Conservation (phyloP, 2,329 filamentous ascomycete species). For the Botrytis medusae region DNA sequence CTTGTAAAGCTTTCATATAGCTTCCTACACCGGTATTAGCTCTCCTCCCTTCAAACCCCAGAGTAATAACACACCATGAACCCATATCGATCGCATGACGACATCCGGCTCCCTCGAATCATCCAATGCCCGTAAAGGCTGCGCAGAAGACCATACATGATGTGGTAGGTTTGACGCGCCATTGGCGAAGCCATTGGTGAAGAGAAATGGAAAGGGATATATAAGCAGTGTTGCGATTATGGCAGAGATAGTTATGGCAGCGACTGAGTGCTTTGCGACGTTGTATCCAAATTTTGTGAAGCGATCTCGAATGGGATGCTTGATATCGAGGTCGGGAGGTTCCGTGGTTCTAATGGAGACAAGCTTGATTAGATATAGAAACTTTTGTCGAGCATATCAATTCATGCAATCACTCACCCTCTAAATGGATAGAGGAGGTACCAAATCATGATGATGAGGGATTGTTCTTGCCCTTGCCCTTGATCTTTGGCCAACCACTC, state of each 20-base stretch:
- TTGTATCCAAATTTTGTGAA: conserved; percentile 70
- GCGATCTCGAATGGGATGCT: conserved; percentile 63
- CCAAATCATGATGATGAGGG: conserved; percentile 61
- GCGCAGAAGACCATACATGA: conserved; percentile 78
- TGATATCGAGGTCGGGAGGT: conserved; percentile 62
- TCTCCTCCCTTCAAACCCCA: not conserved
- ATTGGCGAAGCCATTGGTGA: conserved; percentile 69
- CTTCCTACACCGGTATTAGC: conserved; percentile 43
- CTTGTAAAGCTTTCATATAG: conserved; percentile 74
- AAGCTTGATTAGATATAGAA: not conserved
- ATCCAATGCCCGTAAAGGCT: conserved; percentile 56
- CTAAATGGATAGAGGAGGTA: conserved; percentile 74
- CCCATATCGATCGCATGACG: conserved; percentile 80
- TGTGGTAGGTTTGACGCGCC: conserved; percentile 71
- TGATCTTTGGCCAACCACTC: conserved; percentile 15
- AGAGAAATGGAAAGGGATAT: conserved; percentile 75
- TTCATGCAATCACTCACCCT: conserved; percentile 55
- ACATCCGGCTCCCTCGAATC: conserved; percentile 59
- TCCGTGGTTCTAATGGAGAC: conserved; percentile 62
- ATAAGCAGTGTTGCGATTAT: conserved; percentile 67
- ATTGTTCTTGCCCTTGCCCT: not conserved
- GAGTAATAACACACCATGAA: conserved; percentile 56
- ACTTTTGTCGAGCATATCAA: not conserved
- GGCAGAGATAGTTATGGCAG: conserved; percentile 72
- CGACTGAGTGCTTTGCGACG: conserved; percentile 70